A percentile compares a stretch with the other conserved stretches of the same genome.
These are phyloP conservation scores for Cadophora sp. DNA, from an alignment of 2,329 filamentous ascomycete genomes.

Conservation along the genomic window DNA sequence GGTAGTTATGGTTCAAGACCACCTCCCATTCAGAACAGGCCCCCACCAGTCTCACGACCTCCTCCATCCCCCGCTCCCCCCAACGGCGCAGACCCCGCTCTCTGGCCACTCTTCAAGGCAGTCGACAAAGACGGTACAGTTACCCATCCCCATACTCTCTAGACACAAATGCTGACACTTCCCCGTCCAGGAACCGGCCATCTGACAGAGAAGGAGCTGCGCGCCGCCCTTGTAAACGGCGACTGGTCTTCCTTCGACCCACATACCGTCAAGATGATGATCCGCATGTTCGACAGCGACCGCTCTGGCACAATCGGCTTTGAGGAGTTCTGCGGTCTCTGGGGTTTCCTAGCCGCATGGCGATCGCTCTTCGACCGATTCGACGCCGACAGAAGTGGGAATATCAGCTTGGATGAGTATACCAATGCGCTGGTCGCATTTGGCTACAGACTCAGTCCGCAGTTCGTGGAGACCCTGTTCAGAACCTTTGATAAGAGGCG, in stretches of 20 bases:
- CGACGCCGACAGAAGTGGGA: slow-evolving; percentile 84
- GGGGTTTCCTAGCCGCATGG: slow-evolving; percentile 96
- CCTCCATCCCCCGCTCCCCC: slow-evolving; percentile 68
- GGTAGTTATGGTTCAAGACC: slow-evolving; percentile 45
- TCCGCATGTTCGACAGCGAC: slow-evolving; percentile 98
- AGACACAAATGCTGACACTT: slow-evolving; percentile 2
- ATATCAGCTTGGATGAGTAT: slow-evolving; percentile 87
- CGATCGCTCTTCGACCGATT: slow-evolving; percentile 94
- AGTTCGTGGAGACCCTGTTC: slow-evolving; percentile 87
- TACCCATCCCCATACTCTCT: neutral
- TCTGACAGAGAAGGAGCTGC: slow-evolving; percentile 85
- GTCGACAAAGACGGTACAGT: slow-evolving; percentile 82
- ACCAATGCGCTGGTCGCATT: slow-evolving; percentile 90
- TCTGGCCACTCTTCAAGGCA: slow-evolving; percentile 86
- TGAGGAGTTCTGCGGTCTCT: slow-evolving; percentile 94
- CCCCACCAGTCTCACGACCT: slow-evolving; percentile 65
- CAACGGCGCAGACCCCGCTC: slow-evolving; percentile 68
- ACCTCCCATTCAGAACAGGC: slow-evolving; percentile 50
- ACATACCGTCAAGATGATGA: slow-evolving; percentile 98
- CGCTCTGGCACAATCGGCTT: slow-evolving; percentile 89
- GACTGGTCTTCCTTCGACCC: slow-evolving; percentile 95
- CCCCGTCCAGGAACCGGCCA: slow-evolving; percentile 70
- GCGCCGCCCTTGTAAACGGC: slow-evolving; percentile 90
- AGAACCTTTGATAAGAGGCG: slow-evolving; percentile 83
- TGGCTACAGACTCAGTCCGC: slow-evolving; percentile 85